Base-by-base conservation (phyloP, 768 basidiomycete species). In the Trametes sanguinea region DNA sequence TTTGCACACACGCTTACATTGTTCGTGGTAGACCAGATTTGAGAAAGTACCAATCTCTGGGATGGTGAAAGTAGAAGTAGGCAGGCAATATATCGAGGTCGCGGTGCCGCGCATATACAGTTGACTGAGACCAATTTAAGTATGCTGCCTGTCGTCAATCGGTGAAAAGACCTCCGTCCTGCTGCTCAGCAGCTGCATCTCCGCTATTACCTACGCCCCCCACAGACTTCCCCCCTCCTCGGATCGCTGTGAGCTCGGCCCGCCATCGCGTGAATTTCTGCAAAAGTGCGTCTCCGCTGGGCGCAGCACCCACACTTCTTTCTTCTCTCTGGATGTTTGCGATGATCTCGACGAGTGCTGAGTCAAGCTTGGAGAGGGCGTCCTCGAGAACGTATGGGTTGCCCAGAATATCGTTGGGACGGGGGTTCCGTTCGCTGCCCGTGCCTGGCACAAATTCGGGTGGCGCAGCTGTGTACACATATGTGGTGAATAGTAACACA, bases 311-410 rank as follows among this genome's bases (percentile, higher is more conserved):
- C 27, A 74, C 72, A 4, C 74, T 71, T 17, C 56, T 66, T 61
- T 77, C 76, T 66, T 85, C 81, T 33, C 74, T 72, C 67, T 76
- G 35, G 35, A 37, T 37, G 6, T 11, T 37, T 6, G 35, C 1
- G 68, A 60, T 44, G 43, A 81, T 72, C 16, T 82, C 77, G 10
- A 70, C 66, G 52, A 83, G 71, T 3, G 80, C 75, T 52, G 72
- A 67, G 62, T 82, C 81, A 43, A 83, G 75, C 48, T 78, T 80
- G 47, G 75, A 66, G 33, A 84, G 68, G 3, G 78, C 77, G 33
- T 71, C 72, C 33, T 76, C 70, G 71, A 83, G 78, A 4, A 81
- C 73, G 64, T 75, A 82, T 1, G 82, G 79, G 63, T 83, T 85
- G 17, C 80, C 80, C 2, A 37, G 35, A 11, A 37, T 6, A 6